Percentiles rank a stretch among this genome's conserved stretches.
These are phyloP conservation scores for Zygosaccharomyces sapae DNA, from an alignment of 1,139 yeast species.

Conservation along the genomic window DNA sequence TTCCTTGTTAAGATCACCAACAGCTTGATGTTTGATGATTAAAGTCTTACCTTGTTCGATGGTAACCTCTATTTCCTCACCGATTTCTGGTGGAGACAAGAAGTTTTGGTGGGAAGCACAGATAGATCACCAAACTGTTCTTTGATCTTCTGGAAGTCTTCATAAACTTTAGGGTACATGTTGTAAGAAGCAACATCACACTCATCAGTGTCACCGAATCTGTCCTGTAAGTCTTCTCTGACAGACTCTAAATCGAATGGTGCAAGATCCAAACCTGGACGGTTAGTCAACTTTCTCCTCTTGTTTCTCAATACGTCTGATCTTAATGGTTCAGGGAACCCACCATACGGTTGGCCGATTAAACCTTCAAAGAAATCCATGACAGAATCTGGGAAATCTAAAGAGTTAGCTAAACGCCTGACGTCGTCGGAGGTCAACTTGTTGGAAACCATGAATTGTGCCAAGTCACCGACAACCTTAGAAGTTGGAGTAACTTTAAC, in stretches of 20 bases:
- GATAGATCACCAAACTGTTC: constrained; percentile 89
- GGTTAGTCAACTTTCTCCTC: constrained; percentile 79
- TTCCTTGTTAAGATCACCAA: constrained; percentile 79
- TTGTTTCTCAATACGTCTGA: constrained; percentile 80
- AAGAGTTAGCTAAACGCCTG: constrained; percentile 73
- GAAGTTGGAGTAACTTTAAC: constrained; percentile 99
- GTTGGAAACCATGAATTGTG: constrained; percentile 97
- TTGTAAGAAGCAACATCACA: constrained; percentile 90
- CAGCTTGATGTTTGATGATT: constrained; percentile 85
- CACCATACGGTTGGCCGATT: constrained; percentile 99
- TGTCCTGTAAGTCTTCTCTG: constrained; percentile 63
- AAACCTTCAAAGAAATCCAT: constrained; percentile 97
- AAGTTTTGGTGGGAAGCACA: constrained; percentile 89
- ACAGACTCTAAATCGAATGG: constrained; percentile 76
- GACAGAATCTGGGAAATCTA: constrained; percentile 98
- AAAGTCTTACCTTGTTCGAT: constrained; percentile 94
- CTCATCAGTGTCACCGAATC: constrained; percentile 65
- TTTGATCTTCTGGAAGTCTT: constrained; percentile 67
- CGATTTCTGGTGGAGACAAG: constrained; percentile 79
- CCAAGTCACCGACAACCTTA: constrained; percentile 97
- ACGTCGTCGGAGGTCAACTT: constrained; percentile 84
- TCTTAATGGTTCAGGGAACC: constrained; percentile 98
- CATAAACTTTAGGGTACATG: constrained; percentile 97
- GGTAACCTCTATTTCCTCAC: constrained; percentile 83
- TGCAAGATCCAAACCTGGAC: constrained; percentile 86